These are phyloP conservation scores for Dimocarpus longan DNA, from an alignment of 345 rosid genomes.

Conservation along the genomic window DNA sequence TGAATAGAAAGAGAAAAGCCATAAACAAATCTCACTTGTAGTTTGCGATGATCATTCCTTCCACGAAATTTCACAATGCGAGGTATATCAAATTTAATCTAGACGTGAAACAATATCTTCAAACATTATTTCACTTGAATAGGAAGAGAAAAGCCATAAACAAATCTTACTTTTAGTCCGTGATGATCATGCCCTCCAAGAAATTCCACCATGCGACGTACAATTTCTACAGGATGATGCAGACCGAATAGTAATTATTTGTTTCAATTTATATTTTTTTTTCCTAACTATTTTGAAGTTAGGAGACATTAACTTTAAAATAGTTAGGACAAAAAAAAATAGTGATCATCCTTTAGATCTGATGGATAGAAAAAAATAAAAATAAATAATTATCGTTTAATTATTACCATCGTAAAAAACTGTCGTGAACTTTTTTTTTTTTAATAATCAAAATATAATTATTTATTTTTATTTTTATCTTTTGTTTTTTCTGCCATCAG, in stretches of 20 bases:
- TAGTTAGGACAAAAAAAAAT: neutral
- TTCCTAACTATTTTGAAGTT: too few relatives aligned
- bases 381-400: neutral
- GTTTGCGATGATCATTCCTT: slow-evolving; percentile 69
- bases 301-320: too few relatives aligned
- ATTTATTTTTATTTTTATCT: too few relatives aligned
- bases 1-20: slow-evolving; percentile 14
- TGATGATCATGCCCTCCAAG: slow-evolving; percentile 75
- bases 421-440: too few relatives aligned
- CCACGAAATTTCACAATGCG: slow-evolving; percentile 63
- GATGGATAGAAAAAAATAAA: too few relatives aligned
- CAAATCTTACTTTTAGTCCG: slow-evolving; percentile 59
- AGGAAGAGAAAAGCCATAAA: slow-evolving; percentile 14
- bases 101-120: slow-evolving; percentile 6
- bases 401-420: too few relatives aligned
- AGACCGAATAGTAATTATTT: slow-evolving; percentile 4
- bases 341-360: too few relatives aligned
- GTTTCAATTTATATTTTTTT: too few relatives aligned
- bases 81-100: slow-evolving; percentile 22
- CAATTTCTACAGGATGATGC: slow-evolving; percentile 36
- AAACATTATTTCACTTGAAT: slow-evolving; percentile 6
- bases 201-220: slow-evolving; percentile 48
- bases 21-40: slow-evolving; percentile 51
- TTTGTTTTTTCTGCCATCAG: too few relatives aligned
- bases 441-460: too few relatives aligned